These are phyloP conservation scores for Linderniella brevidens DNA, from an alignment of 257 asterid genomes.

Conservation along the genomic window DNA sequence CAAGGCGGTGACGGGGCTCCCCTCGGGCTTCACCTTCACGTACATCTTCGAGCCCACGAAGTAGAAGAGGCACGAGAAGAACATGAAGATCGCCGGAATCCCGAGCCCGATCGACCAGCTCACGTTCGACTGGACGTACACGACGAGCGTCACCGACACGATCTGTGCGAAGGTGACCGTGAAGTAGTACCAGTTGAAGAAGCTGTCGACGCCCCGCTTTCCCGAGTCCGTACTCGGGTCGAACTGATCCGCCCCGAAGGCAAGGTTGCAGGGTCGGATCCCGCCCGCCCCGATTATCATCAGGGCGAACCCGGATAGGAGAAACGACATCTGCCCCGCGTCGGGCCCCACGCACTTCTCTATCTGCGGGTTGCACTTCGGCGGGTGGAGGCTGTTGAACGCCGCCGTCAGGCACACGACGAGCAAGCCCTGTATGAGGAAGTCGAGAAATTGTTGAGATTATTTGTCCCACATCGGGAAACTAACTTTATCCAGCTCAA, in stretches of 20 bases:
- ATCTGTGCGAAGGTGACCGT: constrained; percentile 52
- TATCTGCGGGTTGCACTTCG: constrained; percentile 18
- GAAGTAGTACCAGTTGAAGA: constrained; percentile 78
- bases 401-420: constrained; percentile 42
- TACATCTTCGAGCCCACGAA: constrained; percentile 37
- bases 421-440: constrained; percentile 24
- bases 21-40: constrained; percentile 62
- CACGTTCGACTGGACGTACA: constrained; percentile 47
- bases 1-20: constrained; percentile 54
- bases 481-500: no score
- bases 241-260: constrained; percentile 81
- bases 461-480: no score
- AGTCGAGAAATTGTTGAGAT: no score
- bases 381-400: constrained; percentile 49
- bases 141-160: constrained; percentile 45
- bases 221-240: constrained; percentile 53
- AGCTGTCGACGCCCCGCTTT: constrained; percentile 46
- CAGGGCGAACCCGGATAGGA: constrained; percentile 40
- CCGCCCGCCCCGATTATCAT: constrained; percentile 65
- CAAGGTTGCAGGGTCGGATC: constrained; percentile 68
- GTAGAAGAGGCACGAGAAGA: constrained; percentile 30
- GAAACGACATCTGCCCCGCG: constrained; percentile 40
- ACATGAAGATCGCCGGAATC: constrained; percentile 48
- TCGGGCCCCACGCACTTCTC: constrained; percentile 34
- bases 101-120: constrained; percentile 62